These are phyloP conservation scores for Oryza australiensis DNA, from an alignment of 176 grass and related monocot species.

Conservation along the genomic window DNA sequence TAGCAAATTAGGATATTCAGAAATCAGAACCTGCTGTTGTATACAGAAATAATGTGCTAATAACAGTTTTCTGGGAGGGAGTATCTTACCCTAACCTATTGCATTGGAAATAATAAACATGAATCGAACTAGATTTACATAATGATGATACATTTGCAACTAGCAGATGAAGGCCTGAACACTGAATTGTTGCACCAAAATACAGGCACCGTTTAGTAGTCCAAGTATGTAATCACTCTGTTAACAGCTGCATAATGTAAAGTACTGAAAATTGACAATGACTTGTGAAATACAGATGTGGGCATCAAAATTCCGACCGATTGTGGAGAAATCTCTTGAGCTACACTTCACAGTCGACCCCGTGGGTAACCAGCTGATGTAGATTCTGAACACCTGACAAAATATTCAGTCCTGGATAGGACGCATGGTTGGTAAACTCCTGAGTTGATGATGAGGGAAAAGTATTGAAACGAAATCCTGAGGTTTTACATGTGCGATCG, in stretches of 20 bases:
- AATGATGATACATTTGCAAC: neutral
- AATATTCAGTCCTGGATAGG: neutral
- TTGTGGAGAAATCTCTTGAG: slow-evolving; percentile 52
- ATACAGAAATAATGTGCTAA: neutral
- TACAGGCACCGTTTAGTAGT: neutral
- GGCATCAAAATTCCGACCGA: slow-evolving; percentile 56
- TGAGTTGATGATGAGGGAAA: neutral
- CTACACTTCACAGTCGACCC: slow-evolving; percentile 65
- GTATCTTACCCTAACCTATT: neutral
- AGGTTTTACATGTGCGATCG: neutral
- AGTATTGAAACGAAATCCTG: neutral
- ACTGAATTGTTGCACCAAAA: neutral
- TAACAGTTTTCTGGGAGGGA: neutral
- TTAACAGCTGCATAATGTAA: neutral
- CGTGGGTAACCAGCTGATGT: slow-evolving; percentile 73
- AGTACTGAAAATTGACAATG: neutral
- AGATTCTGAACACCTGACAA: neutral
- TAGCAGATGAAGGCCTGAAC: neutral
- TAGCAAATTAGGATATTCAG: slow-evolving; percentile 15
- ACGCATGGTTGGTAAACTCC: neutral
- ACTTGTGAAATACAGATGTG: slow-evolving; percentile 64
- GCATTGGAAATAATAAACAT: neutral
- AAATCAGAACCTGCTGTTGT: neutral
- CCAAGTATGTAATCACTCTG: neutral
- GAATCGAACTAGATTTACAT: neutral